phyloP scores from a whole-genome alignment of 2,329 filamentous ascomycete genomes.

The Fusarium vanettenii region DNA sequence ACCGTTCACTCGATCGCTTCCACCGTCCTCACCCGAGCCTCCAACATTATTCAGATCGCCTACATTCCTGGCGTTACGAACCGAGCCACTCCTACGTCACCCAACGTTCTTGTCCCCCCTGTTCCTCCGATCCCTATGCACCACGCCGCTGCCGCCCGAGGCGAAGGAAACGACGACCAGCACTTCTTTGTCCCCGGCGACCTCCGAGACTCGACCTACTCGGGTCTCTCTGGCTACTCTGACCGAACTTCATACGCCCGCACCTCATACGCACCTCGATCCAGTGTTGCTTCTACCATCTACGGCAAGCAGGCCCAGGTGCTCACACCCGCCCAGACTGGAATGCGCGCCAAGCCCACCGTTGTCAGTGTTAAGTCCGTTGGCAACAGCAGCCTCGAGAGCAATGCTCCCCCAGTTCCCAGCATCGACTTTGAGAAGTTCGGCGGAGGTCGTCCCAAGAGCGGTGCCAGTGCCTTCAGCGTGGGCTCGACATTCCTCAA shows the following conservation, averaged over 20 bases:
- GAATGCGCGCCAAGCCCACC: constrained; percentile 87
- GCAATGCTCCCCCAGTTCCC: constrained; percentile 77
- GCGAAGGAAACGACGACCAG: constrained; percentile 75
- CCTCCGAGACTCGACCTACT: constrained; percentile 91
- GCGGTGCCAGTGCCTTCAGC: constrained; percentile 70
- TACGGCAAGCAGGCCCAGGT: constrained; percentile 93
- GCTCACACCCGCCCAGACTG: constrained; percentile 84
- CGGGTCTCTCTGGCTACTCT: constrained; percentile 74
- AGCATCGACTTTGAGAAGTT: constrained; percentile 75
- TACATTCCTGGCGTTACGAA: constrained; percentile 99
- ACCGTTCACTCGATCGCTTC: constrained; percentile 94
- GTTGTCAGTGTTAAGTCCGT: constrained; percentile 91
- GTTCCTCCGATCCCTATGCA: constrained; percentile 89
- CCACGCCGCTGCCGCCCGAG: constrained; percentile 59
- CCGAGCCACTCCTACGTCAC: constrained; percentile 85
- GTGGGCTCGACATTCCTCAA: constrained; percentile 77
- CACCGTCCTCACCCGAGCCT: constrained; percentile 93
- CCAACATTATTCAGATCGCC: constrained; percentile 99
- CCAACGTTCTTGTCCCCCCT: constrained; percentile 84
- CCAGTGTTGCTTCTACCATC: constrained; percentile 90
- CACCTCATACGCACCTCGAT: constrained; percentile 69
- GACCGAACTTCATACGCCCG: constrained; percentile 72
- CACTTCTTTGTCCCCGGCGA: constrained; percentile 95
- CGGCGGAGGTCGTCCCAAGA: constrained; percentile 60
- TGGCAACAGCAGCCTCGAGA: constrained; percentile 63